Evolutionary conservation across 2,329 filamentous ascomycete genomes (phyloP), one percentile per base, ranked within the genome.

Genomic region (Thermothelomyces thermophilus): DNA sequence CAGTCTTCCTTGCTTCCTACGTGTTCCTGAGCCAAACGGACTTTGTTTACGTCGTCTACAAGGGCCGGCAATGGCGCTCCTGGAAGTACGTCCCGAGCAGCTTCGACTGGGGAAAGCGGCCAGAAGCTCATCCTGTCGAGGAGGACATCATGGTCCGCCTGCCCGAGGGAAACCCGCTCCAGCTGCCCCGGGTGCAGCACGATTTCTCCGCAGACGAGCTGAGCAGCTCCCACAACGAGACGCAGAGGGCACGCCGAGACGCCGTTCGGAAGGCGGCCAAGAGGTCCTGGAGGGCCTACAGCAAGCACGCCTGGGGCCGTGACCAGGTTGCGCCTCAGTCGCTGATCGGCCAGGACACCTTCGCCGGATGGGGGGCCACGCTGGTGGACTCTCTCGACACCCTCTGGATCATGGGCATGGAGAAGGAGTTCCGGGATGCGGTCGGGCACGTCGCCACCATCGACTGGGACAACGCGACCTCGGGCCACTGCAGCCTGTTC

Each of bases 311-410:
- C 1, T 82, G 77, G 76, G 65, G 71, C n/a, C 68, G 71, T 56
- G 78, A 82, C 52, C 77, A 82, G 64, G 66, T 82, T 35, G 66
- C 67, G 53, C 78, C 78, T 13, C 62, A 77, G 31, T 70, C 73
- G 7, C 68, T 71, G 44, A 64, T 64, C 36, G 73, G 68, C 39
- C 70, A 66, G 50, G 72, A 75, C 52, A 67, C 63, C 1, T 76
- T 80, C 57, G 73, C 70, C 9, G 75, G 75, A 37, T 82, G 79
- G 70, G 75, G 71, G 16, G 80, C 79, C 1, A 80, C 79, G 34
- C 62, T 83, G 34, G 73, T 83, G 33, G 80, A 83, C 63, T 69
- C 74, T 0, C 65, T 83, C 51, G 80, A 83, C 56, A 77, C 77
- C 1, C 67, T 83, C 2, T 75, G 72, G 69, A 80, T 83, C 52